Base-by-base conservation (phyloP, 2,329 filamentous ascomycete genomes). In the Fusarium humuli region DNA sequence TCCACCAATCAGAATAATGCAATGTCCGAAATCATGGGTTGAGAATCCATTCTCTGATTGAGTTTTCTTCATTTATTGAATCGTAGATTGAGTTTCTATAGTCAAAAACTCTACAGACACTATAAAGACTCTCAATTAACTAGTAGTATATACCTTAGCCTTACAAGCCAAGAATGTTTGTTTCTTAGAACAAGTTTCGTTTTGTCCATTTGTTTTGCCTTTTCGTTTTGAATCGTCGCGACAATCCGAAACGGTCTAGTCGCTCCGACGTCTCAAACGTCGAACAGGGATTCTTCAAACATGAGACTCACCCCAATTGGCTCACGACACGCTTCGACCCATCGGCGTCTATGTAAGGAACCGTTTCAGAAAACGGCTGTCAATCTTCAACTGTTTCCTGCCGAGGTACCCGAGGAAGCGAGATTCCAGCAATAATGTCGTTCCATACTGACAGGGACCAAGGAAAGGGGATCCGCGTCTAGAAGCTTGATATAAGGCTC, bases 361-460 rank as follows among this genome's bases (percentile, higher is more conserved):
- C 61, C 23, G 72, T 75, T 74, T 75, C 72, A 75, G 66, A 47
- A 47, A 60, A 46, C 50, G 69, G 65, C 48, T 40, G 48, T 50
- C 14, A 30, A 54, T 57, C 30, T 57, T 49, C 45, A 25, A 37
- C 14, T 29, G 3, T 23, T 12, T 40, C 37, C 18, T 13, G 23
- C 34, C 34, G 34, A 53, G 14, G 37, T 13, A 27, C 27, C 49
- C 49, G 34, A 52, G 46, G 23, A 32, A 50, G 40, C 52, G 48
- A 67, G 65, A 64, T 74, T 73, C 67, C 72, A 74, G 72, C 72
- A 74, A 75, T 75, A 52, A 69, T 30, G 46, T 44, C 48, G 9
- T 34, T 18, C 46, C 54, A 29, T 23, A 30, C 8, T 29, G 45
- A 49, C 34, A 46, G 50, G 30, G 49, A 25, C 42, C 67, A 53